Evolutionary conservation across 805 yeast species (phyloP).

Genomic region (Tetrapisispora arboricola): DNA sequence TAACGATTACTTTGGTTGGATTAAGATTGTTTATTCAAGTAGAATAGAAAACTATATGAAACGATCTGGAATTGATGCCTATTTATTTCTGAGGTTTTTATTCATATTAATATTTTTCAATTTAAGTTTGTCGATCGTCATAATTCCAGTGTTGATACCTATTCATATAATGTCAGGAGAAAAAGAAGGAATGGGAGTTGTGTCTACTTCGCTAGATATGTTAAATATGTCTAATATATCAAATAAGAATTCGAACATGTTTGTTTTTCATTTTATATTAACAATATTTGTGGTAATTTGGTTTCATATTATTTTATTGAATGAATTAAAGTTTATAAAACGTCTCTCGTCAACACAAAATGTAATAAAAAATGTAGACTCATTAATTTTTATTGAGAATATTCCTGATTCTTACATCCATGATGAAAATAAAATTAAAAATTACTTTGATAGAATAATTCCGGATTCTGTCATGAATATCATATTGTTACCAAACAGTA

Average conservation of each 20-base stretch:
- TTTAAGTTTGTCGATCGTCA: conserved; percentile 40
- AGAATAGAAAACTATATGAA: conserved; percentile 35
- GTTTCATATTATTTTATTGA: conserved; percentile 45
- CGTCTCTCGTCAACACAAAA: conserved; percentile 34
- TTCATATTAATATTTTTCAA: conserved; percentile 42
- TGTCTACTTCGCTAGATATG: conserved; percentile 37
- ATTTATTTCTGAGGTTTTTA: conserved; percentile 58
- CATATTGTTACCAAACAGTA: conserved; percentile 53
- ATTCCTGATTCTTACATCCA: conserved; percentile 30
- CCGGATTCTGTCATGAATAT: conserved; percentile 47
- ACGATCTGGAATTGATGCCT: conserved; percentile 56
- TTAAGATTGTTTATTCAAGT: conserved; percentile 33
- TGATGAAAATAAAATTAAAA: conserved; percentile 13
- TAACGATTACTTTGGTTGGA: conserved; percentile 38
- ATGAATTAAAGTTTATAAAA: conserved; percentile 44
- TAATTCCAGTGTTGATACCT: conserved; percentile 53
- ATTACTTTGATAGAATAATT: conserved; percentile 26
- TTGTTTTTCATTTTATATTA: conserved; percentile 55
- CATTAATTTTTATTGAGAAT: conserved; percentile 35
- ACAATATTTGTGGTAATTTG: conserved; percentile 43
- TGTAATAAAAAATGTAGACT: conserved; percentile 27
- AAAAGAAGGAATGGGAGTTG: conserved; percentile 1
- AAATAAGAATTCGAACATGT: conserved; percentile 35
- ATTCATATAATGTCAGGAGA: conserved; percentile 35
- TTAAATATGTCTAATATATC: conserved; percentile 66